Base-by-base conservation (phyloP, 768 basidiomycete genomes). In the Suillus cothurnatus region DNA sequence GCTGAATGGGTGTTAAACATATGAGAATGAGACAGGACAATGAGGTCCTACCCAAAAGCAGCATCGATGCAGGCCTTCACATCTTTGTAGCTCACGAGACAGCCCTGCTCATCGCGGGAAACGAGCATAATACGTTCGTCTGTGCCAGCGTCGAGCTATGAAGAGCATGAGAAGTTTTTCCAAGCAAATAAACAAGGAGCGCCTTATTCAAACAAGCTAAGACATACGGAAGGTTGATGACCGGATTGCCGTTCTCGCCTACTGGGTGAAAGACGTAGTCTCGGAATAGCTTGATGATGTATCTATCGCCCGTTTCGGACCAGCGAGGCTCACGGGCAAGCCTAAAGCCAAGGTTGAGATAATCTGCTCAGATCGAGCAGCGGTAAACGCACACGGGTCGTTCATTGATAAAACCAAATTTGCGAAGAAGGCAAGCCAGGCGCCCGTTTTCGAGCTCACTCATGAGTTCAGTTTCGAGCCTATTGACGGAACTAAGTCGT, bases 251-350 rank as follows among this genome's bases (percentile, higher is more conserved):
- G 68, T 87, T 84, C 72, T 95, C 93, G 68, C 97, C 95, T 49
- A 97, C 91, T 76, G 97, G 95, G 74, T 99, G 97, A 78, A 99
- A 99, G 31, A 99, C 95, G 71, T 93, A 96, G 77, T 99, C 97
- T 21, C 97, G 86, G 85, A 99, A 99, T 55, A 99, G 85, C 82
- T 97, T 98, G 82, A 99, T 86, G 74, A 99, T 94, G 75, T 99
- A 99, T 67, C 97, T 83, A 73, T 99, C 97, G 2, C 97, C 97
- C 0, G 97, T 99, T 74, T 99, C 97, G 17, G 96, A 95, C 97
- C 97, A 99, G 4, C 96, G 86, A 2, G 93, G 88, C 72, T 98
- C 97, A 49, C 92, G 90, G 21, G 95, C 91, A 71, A 97, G 97
- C 71, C 95, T 96, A 28, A 52, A 21, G n/a, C 3, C 41, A 63